Base-by-base conservation (phyloP, 768 basidiomycete genomes). In the Russula griseocarnosa region DNA sequence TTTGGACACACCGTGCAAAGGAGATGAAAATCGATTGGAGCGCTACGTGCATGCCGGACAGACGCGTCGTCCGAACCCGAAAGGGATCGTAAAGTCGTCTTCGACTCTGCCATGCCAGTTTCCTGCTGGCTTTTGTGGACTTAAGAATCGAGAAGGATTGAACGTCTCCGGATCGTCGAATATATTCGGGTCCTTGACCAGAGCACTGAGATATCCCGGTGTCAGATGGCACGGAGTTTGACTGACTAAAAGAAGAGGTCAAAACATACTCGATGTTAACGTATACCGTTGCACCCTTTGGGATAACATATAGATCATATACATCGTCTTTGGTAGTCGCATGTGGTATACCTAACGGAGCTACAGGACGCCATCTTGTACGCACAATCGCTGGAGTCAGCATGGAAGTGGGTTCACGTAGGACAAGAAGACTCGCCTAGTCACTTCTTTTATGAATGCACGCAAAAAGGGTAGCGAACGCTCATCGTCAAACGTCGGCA, bases 1-100 rank as follows among this genome's bases (percentile, higher is more conserved):
- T 46, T 5, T 28, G 30, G 13, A 62, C 66, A 44, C 9, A 63
- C 66, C 69, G 53, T 22, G 68, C 44, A 11, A 62, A 24, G 16
- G 60, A 59, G 18, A 68, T 61, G 34, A 68, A 68, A 1, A 57
- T 46, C 3, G 69, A 66, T 36, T 68, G 61, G 32, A 55, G 60
- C 5, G 68, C 64, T 4, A 70, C 49, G 38, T 71, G 62, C 28
- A 68, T 58, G 0, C 69, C 0, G 69, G 67, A 42, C 67, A 71
- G 22, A 70, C 63, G 7, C 67, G 52, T 11, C 70, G 65, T 24
- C 70, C 70, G 30, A 67, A 71, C 16, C 70, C 71, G 38, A 71
- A 70, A 13, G 62, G 70, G 0, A 68, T 24, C 7, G 58, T 66
- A 47, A 69, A 67, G 36, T 65, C 63, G 26, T 40, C 49, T 40